Conservation (phyloP, 2,329 filamentous ascomycete genomes). For the Colletotrichum tamarilloi region DNA sequence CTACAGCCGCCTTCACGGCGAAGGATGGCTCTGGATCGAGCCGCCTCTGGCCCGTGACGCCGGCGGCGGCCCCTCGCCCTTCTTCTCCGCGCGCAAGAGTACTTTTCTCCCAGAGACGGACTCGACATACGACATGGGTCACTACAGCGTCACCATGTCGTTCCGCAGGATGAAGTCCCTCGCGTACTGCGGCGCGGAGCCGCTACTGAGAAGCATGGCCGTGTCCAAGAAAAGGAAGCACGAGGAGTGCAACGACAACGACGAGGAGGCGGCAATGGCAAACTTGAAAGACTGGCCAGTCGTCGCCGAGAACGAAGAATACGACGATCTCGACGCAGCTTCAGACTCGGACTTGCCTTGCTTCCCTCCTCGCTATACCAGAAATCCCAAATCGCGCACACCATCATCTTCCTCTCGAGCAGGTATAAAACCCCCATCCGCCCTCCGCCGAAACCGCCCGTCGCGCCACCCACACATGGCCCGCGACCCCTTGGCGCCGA, state of each 20-base stretch:
- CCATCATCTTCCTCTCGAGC: neutral
- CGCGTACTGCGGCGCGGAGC: neutral
- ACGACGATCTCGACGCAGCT: neutral
- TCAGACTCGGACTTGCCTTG: neutral
- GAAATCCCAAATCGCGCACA: too few species aligned
- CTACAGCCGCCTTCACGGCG: conserved; percentile 49
- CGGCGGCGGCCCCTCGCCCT: conserved; percentile 20
- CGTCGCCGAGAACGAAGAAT: neutral
- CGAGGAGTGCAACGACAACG: neutral
- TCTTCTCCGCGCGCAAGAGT: conserved; percentile 45
- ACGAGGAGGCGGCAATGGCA: neutral
- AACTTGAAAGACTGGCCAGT: conserved; percentile 1
- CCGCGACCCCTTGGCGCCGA: conserved; percentile 39
- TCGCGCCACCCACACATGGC: conserved; percentile 15
- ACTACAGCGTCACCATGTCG: conserved; percentile 43
- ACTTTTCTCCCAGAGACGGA: conserved; percentile 40
- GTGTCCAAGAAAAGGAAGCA: neutral
- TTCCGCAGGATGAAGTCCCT: conserved; percentile 37
- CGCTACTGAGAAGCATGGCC: neutral
- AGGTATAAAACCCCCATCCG: neutral
- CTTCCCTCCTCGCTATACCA: neutral
- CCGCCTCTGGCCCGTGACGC: conserved; percentile 48
- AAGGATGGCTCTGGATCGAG: conserved; percentile 60
- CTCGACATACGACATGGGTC: conserved; percentile 44
- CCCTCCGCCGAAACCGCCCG: neutral